phyloP scores from a whole-genome alignment of 2,329 filamentous ascomycete species.

The Ophiobolus disseminans region DNA sequence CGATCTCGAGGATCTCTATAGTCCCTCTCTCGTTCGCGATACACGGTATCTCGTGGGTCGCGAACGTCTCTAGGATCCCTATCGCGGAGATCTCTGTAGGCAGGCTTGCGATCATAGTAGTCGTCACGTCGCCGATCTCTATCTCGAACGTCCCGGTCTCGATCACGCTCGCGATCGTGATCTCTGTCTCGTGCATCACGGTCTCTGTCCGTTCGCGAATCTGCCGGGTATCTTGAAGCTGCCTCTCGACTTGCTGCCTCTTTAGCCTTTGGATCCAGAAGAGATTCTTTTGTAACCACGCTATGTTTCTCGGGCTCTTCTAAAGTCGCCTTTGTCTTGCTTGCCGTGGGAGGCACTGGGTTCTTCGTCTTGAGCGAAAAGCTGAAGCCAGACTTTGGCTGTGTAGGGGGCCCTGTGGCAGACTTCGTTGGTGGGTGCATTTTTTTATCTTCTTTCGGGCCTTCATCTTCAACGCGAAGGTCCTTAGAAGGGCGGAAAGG shows the following conservation, averaged over 20 bases:
- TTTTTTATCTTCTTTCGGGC: constrained; percentile 58
- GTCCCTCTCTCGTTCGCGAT: constrained; percentile 19
- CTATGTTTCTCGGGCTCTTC: constrained; percentile 46
- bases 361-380: constrained; percentile 86
- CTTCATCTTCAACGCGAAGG: constrained; percentile 68
- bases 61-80: constrained; percentile 34
- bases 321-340: constrained; percentile 59
- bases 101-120: constrained; percentile 33
- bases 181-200: constrained; percentile 29
- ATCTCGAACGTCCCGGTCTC: constrained; percentile 52
- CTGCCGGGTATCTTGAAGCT: constrained; percentile 25
- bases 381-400: constrained; percentile 68
- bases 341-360: constrained; percentile 61
- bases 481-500: constrained; percentile 70
- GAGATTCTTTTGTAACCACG: constrained; percentile 47
- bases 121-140: constrained; percentile 46
- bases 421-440: constrained; percentile 61
- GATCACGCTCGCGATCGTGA: constrained; percentile 29
- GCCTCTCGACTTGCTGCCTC: constrained; percentile 43
- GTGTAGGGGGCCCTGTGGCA: constrained; percentile 62
- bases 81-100: constrained; percentile 39
- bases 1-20: constrained; percentile 12
- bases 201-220: constrained; percentile 33
- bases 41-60: constrained; percentile 22
- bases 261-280: constrained; percentile 48